Conservation (phyloP, 2,329 filamentous ascomycete genomes). For the Stagonosporopsis rhizophila region DNA sequence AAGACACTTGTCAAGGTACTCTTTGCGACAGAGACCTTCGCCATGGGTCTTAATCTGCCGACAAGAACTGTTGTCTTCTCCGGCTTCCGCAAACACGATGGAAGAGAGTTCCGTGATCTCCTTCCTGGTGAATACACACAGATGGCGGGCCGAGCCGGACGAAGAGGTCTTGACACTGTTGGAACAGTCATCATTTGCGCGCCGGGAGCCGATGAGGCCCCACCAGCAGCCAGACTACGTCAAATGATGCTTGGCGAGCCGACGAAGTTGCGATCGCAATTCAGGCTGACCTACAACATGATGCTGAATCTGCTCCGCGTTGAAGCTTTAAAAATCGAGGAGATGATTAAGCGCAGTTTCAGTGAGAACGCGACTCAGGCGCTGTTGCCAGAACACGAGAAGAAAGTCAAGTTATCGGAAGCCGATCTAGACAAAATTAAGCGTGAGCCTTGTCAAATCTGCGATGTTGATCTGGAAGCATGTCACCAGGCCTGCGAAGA, state of each 20-base stretch:
- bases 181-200: conserved; percentile 93
- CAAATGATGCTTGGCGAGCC: conserved; percentile 97
- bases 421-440: conserved; percentile 91
- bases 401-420: conserved; percentile 89
- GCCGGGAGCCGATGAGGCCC: conserved; percentile 82
- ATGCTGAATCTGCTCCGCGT: conserved; percentile 94
- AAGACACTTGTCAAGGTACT: conserved; percentile 95
- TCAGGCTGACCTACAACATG: conserved; percentile 99
- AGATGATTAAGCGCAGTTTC: conserved; percentile 99
- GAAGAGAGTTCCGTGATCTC: conserved; percentile 87
- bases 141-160: conserved; percentile 94
- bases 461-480: conserved; percentile 78
- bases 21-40: conserved; percentile 97
- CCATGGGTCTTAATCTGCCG: conserved; percentile 95
- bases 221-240: conserved; percentile 79
- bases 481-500: conserved; percentile 85
- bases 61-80: conserved; percentile 98
- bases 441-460: conserved; percentile 80
- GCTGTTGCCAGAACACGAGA: conserved; percentile 91
- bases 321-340: conserved; percentile 96
- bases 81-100: conserved; percentile 95
- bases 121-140: conserved; percentile 97
- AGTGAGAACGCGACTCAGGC: conserved; percentile 98
- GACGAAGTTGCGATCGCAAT: conserved; percentile 93
- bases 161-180: conserved; percentile 89